Conservation (phyloP, 106 monocot genomes). For the Platanthera guangdongensis region DNA sequence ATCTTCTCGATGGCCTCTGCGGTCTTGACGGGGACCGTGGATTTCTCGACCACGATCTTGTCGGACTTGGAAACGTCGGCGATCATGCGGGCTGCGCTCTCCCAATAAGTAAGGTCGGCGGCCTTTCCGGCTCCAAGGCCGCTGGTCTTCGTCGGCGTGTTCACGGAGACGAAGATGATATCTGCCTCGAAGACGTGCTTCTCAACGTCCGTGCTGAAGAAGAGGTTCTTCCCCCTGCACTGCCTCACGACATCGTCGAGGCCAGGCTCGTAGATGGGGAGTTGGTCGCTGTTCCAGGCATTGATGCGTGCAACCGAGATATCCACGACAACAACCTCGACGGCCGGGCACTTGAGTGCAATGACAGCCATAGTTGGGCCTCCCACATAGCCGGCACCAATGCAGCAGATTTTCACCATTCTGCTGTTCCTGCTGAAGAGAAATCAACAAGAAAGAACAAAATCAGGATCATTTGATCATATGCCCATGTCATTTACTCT, state of each 20-base stretch:
- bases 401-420: constrained; percentile 33
- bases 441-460: not conserved
- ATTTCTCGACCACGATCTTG: constrained; percentile 27
- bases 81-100: constrained; percentile 23
- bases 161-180: constrained; percentile 27
- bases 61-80: constrained; percentile 24
- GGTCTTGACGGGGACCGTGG: constrained; percentile 23
- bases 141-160: constrained; percentile 21
- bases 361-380: constrained; percentile 29
- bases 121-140: constrained; percentile 25
- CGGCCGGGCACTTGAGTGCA: constrained; percentile 16
- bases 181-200: constrained; percentile 22
- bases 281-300: constrained; percentile 26
- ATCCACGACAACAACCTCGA: constrained; percentile 23
- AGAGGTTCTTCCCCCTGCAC: constrained; percentile 22
- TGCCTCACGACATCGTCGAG: constrained; percentile 20
- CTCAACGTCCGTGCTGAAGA: constrained; percentile 23
- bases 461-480: not conserved
- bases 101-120: constrained; percentile 26
- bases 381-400: constrained; percentile 25
- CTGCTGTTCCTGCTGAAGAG: not conserved
- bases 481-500: not conserved
- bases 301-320: constrained; percentile 17
- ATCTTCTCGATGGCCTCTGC: constrained; percentile 26
- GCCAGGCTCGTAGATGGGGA: constrained; percentile 24